Evolutionary conservation across 805 yeast species (phyloP), one percentile per base, ranked within the genome.

Genomic region (Ogataea neopini): DNA sequence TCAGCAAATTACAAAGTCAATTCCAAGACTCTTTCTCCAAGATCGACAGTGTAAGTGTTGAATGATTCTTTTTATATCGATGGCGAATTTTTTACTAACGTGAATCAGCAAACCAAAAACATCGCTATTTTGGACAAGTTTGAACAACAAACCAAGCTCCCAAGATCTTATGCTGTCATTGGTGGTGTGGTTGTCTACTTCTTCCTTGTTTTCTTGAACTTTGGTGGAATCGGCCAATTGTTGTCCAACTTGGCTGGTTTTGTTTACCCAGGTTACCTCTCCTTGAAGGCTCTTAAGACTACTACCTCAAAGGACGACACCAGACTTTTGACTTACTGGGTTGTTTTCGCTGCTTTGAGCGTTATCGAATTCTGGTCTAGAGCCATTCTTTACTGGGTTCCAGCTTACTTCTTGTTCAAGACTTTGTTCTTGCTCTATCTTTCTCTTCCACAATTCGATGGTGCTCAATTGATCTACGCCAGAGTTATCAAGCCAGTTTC

Each of bases 361-460:
- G 91, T 94, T 44, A 66, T 89, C 61, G 99, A 94, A 74, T 94
- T 89, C 79, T 94, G 97, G 98, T 84, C 96, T 45, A 81, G 83
- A 62, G 86, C 97, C 30, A 85, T 94, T 60, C 76, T 92, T 50
- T 90, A 90, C 79, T 88, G 97, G 96, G 72, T 94, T 57, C 99
- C 99, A 62, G 90, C 94, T 67, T 94, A 94, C 79, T 94, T 91
- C 82, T 81, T 94, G 63, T 77, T 94, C 75, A 94, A 94, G 81
- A 88, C 97, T 44, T 59, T 88, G 43, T 82, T 87, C 70, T 84
- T 94, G 71, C 74, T 91, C 49, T 94, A 88, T 76, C 81, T 92
- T 62, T 89, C 94, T 47, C 76, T 90, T 45, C 98, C 99, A 53
- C 78, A 82, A 58, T 83, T 86, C 64, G 86, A 88, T 49, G 99